These are phyloP conservation scores for Vickermania ingenoplastis DNA, from an alignment of 208 protist species.

Conservation along the genomic window DNA sequence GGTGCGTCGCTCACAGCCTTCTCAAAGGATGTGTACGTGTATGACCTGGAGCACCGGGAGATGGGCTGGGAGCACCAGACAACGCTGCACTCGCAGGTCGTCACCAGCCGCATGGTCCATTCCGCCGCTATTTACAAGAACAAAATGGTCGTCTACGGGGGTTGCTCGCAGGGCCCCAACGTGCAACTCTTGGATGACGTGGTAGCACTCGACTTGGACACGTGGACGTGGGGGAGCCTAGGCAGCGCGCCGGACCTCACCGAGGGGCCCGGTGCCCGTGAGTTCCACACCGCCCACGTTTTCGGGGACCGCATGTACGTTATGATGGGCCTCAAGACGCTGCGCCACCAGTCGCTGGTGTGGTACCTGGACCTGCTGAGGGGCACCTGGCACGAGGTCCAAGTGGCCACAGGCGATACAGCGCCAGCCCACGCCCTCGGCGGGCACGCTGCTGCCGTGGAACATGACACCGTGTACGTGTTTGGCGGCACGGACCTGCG, in stretches of 20 bases:
- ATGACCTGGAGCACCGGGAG: conserved; percentile 26
- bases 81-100: conserved; percentile 11
- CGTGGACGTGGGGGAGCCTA: conserved; percentile 55
- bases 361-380: conserved; percentile 63
- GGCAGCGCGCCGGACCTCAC: conserved; percentile 34
- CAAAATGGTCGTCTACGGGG: conserved; percentile 84
- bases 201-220: conserved; percentile 51
- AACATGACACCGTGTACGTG: background rate
- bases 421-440: background rate
- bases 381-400: conserved; percentile 42
- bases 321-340: conserved; percentile 38
- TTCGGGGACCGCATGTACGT: conserved; percentile 70
- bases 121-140: conserved; percentile 63
- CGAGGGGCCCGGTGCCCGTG: conserved; percentile 57
- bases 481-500: background rate
- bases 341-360: conserved; percentile 10
- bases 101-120: conserved; percentile 44
- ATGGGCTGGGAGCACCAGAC: conserved; percentile 25
- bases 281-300: conserved; percentile 61
- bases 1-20: conserved; percentile 36
- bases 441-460: background rate
- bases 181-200: conserved; percentile 27
- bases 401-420: background rate
- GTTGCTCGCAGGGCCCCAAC: conserved; percentile 15
- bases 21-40: conserved; percentile 46